These are phyloP conservation scores for Xylaria sp. DNA, from an alignment of 2,329 filamentous ascomycete genomes.

Conservation along the genomic window DNA sequence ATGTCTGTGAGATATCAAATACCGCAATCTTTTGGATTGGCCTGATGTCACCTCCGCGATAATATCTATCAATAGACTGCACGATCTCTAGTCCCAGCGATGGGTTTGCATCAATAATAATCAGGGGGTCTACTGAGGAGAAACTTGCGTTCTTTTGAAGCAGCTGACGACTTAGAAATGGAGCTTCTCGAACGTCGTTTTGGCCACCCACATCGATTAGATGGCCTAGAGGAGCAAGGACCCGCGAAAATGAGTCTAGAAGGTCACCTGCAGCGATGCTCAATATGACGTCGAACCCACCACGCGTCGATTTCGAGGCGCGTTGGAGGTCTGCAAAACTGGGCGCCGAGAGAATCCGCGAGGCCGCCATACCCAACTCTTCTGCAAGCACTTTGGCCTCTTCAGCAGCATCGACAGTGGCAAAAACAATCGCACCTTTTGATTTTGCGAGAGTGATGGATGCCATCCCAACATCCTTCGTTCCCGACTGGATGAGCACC, in stretches of 20 bases:
- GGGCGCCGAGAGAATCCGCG: neutral
- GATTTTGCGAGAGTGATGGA: constrained; percentile 28
- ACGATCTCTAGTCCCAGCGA: constrained; percentile 14
- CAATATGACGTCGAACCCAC: constrained; percentile 24
- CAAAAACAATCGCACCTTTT: constrained; percentile 30
- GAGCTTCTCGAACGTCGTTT: neutral
- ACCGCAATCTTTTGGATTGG: no score
- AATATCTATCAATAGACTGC: constrained; percentile 12
- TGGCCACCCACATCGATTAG: constrained; percentile 6
- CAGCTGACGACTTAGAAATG: neutral
- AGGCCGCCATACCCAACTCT: neutral
- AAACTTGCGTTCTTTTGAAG: constrained; percentile 20
- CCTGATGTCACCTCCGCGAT: neutral
- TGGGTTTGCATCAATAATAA: constrained; percentile 13
- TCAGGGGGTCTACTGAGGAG: constrained; percentile 16
- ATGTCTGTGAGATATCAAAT: no score
- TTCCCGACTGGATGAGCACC: constrained; percentile 36
- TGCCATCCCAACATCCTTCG: constrained; percentile 33
- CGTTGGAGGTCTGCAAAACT: neutral
- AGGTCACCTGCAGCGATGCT: neutral
- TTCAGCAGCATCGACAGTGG: constrained; percentile 18
- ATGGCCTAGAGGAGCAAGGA: constrained; percentile 12
- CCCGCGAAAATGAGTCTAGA: neutral
- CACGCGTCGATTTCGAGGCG: neutral
- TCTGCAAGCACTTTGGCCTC: neutral